Percentiles rank a stretch among this genome's conserved stretches.
Conservation (phyloP, 2,329 filamentous ascomycete species). For the Lachnellula suecica region DNA sequence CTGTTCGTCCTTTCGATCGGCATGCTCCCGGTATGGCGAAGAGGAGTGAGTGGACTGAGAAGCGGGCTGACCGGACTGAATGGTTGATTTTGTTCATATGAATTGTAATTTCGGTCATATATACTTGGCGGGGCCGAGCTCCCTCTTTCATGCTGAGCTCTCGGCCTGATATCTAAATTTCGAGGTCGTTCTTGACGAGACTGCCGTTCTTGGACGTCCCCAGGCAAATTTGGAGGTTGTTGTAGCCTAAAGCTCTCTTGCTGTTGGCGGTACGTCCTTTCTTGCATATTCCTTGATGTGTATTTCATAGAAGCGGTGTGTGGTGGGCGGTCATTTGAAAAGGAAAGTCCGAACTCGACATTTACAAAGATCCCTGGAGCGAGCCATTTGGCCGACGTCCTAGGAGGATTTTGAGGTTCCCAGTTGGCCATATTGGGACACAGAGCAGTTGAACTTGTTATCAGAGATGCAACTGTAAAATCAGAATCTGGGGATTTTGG, state of each 20-base stretch:
- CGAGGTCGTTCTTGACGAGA: constrained; percentile 5
- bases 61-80: constrained; percentile 7
- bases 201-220: constrained; percentile 1
- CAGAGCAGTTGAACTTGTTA: background rate
- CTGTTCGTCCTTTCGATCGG: constrained; percentile 14
- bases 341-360: constrained; percentile 30
- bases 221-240: constrained; percentile 4
- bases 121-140: constrained; percentile 29
- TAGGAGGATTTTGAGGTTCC: constrained; percentile 13
- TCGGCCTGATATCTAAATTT: constrained; percentile 9
- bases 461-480: background rate
- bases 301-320: constrained; percentile 27
- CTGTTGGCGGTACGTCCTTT: constrained; percentile 20
- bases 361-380: constrained; percentile 28
- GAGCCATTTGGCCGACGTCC: constrained; percentile 20
- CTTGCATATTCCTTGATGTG: constrained; percentile 27
- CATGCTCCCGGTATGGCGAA: constrained; percentile 1
- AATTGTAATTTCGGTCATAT: constrained; percentile 16
- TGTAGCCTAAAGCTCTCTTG: constrained; percentile 11
- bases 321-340: constrained; percentile 20
- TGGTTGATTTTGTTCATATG: constrained; percentile 14
- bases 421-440: constrained; percentile 17
- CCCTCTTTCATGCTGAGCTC: constrained; percentile 19
- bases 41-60: no score
- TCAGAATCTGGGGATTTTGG: background rate